Conservation (phyloP, 306 rosid genomes). For the Acacia crassicarpa region DNA sequence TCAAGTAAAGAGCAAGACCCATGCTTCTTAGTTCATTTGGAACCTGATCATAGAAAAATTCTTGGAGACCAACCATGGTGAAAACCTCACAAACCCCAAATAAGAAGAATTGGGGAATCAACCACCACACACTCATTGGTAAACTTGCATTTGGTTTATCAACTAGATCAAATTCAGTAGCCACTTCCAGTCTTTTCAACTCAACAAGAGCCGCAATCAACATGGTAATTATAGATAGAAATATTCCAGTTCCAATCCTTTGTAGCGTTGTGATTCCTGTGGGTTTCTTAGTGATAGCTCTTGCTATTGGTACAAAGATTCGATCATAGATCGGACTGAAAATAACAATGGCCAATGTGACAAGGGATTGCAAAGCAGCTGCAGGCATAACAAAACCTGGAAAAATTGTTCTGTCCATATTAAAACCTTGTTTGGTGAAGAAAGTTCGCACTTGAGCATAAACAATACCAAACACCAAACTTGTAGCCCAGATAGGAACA, state of each 20-base stretch:
- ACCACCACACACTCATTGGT: slow-evolving; percentile 7
- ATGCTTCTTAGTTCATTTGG: slow-evolving; percentile 36
- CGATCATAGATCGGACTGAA: background rate
- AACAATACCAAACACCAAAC: slow-evolving; percentile 29
- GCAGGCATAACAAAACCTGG: background rate
- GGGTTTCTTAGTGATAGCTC: slow-evolving; percentile 16
- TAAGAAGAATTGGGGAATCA: slow-evolving; percentile 7
- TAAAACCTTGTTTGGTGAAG: slow-evolving; percentile 7
- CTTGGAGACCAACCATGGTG: slow-evolving; percentile 20
- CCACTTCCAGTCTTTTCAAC: slow-evolving; percentile 43
- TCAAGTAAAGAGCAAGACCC: slow-evolving; percentile 56
- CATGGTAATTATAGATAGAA: slow-evolving; percentile 37
- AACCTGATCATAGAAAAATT: background rate
- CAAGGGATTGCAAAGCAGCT: slow-evolving; percentile 1
- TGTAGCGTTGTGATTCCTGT: background rate
- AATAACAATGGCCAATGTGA: background rate
- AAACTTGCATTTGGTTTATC: slow-evolving; percentile 47
- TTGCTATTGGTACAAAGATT: background rate
- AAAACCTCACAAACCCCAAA: background rate
- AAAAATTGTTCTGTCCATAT: background rate
- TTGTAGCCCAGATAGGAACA: slow-evolving; percentile 40
- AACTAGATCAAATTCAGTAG: slow-evolving; percentile 43
- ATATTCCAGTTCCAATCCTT: slow-evolving; percentile 23
- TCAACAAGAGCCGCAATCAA: slow-evolving; percentile 54
- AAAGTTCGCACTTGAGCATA: slow-evolving; percentile 42